phyloP scores from a whole-genome alignment of 2,329 filamentous ascomycete species.

The Neopestalotiopsis clavispora region DNA sequence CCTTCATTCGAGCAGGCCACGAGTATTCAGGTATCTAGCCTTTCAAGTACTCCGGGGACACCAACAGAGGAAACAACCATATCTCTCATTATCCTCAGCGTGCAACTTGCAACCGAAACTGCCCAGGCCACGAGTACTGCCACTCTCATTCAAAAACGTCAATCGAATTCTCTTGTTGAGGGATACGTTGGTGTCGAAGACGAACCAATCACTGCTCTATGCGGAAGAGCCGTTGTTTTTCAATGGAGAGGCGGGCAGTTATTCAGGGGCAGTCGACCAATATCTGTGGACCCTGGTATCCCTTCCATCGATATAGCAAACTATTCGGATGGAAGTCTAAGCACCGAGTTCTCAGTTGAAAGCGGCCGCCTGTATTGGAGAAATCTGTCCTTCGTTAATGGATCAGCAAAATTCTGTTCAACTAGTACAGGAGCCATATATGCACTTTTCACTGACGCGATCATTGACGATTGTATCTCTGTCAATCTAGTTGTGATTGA shows the following conservation, averaged over 20 bases:
- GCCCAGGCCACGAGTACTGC: neutral
- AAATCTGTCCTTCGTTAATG: constrained; percentile 23
- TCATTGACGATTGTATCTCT: constrained; percentile 19
- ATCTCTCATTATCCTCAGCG: neutral
- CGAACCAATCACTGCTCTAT: neutral
- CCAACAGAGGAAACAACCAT: neutral
- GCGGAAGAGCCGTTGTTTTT: constrained; percentile 21
- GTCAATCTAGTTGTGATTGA: constrained; percentile 23
- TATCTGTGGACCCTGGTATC: constrained; percentile 24
- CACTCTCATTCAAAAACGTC: neutral
- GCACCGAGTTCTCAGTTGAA: constrained; percentile 18
- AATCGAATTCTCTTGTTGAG: neutral
- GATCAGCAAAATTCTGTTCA: constrained; percentile 24
- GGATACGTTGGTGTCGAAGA: neutral
- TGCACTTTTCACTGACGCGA: constrained; percentile 23
- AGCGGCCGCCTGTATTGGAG: constrained; percentile 24
- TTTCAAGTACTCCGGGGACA: no score
- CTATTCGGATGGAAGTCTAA: constrained; percentile 19
- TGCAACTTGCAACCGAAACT: neutral
- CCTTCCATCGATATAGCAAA: constrained; percentile 22
- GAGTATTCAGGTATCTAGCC: no score
- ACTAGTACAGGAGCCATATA: constrained; percentile 18
- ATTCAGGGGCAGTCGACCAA: constrained; percentile 9
- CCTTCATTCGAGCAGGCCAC: neutral
- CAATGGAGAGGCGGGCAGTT: constrained; percentile 19